Conservation (phyloP, 495 filamentous ascomycete species). For the Achaetomiella virescens region DNA sequence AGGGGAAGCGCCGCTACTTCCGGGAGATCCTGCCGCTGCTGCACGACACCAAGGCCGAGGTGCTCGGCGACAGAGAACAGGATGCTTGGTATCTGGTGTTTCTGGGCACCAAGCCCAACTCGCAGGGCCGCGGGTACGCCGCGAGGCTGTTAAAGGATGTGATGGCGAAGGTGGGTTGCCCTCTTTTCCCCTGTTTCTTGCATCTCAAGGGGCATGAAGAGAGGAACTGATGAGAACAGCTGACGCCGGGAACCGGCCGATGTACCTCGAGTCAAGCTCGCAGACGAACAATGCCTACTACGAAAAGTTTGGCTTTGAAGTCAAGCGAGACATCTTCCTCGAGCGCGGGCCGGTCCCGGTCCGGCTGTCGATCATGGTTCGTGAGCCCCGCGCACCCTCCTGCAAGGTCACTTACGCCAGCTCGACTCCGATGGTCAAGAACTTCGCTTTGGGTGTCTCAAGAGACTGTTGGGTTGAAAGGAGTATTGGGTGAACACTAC, state of each 20-base stretch:
- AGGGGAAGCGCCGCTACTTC: conserved; percentile 68
- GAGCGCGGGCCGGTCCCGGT: conserved; percentile 54
- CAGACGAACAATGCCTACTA: conserved; percentile 61
- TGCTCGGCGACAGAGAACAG: conserved; percentile 57
- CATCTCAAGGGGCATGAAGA: too few species aligned
- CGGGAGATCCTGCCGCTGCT: conserved; percentile 69
- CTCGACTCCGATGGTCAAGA: conserved; percentile 13
- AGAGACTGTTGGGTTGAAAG: neutral
- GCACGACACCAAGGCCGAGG: conserved; percentile 60
- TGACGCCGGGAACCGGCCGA: conserved; percentile 45
- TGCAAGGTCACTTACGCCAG: conserved; percentile 24
- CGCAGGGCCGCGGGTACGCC: conserved; percentile 63
- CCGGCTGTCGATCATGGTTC: conserved; percentile 68
- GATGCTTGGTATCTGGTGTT: conserved; percentile 73
- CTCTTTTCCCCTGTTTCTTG: conserved; percentile 5
- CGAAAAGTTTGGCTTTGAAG: conserved; percentile 60
- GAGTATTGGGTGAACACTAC: neutral
- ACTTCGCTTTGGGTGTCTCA: neutral
- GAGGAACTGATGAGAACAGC: neutral
- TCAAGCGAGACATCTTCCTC: conserved; percentile 52
- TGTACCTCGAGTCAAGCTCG: conserved; percentile 74
- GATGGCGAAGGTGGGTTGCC: conserved; percentile 49
- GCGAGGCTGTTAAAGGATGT: conserved; percentile 61
- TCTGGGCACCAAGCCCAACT: conserved; percentile 61
- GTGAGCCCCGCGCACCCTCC: conserved; percentile 45